Evolutionary conservation across 495 filamentous ascomycete genomes (phyloP).

Genomic region (Tirmania nivea): DNA sequence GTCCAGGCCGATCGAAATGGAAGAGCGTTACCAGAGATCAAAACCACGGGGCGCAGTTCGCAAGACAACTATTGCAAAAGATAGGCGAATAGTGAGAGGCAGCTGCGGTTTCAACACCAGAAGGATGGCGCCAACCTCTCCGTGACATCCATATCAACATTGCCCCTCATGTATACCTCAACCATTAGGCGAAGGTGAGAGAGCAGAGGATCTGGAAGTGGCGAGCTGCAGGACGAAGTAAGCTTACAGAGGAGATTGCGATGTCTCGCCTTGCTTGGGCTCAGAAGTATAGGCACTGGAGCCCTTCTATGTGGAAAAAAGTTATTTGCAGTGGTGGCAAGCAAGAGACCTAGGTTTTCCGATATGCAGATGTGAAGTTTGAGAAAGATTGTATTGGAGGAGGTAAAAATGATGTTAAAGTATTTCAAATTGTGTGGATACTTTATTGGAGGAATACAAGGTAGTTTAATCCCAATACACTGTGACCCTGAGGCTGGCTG

Average conservation of each 20-base stretch:
- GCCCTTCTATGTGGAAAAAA: neutral
- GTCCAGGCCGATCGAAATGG: too few species aligned
- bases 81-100: neutral
- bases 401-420: neutral
- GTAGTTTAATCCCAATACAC: neutral
- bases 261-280: neutral
- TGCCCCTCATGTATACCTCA: neutral
- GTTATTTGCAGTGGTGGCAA: neutral
- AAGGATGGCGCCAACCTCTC: neutral
- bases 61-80: neutral
- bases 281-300: neutral
- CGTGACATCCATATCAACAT: neutral
- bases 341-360: neutral
- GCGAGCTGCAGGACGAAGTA: neutral
- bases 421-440: neutral
- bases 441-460: neutral
- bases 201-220: neutral
- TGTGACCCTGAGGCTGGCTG: neutral
- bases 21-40: neutral
- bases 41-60: neutral
- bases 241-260: neutral
- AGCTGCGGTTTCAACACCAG: neutral
- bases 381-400: slow-evolving; percentile 1
- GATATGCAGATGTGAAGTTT: neutral
- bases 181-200: neutral